Evolutionary conservation across 495 filamentous ascomycete genomes (phyloP).

Genomic region (Hypoxylon rickii): DNA sequence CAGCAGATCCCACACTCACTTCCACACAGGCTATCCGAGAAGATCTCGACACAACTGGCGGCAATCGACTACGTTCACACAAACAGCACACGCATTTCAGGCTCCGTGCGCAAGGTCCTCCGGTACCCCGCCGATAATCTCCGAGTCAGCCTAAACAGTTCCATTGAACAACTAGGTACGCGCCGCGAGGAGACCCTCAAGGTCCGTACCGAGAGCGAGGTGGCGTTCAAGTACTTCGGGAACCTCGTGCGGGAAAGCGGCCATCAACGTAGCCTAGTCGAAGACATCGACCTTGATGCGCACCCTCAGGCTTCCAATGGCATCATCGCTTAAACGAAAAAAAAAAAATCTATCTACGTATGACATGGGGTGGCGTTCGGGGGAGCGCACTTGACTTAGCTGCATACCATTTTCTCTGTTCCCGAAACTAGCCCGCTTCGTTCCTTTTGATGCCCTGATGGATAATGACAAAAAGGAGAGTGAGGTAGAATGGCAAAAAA

Average conservation of each 20-base stretch:
- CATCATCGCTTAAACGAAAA: constrained; percentile 16
- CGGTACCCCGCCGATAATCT: constrained; percentile 83
- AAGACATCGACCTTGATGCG: constrained; percentile 80
- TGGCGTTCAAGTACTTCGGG: constrained; percentile 82
- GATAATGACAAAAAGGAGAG: constrained; percentile 14
- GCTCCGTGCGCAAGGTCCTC: constrained; percentile 83
- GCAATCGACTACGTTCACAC: constrained; percentile 89
- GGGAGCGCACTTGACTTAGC: constrained; percentile 12
- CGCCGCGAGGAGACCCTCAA: constrained; percentile 81
- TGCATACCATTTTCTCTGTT: constrained; percentile 22
- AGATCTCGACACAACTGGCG: constrained; percentile 77
- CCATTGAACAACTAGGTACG: constrained; percentile 76
- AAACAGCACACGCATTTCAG: constrained; percentile 81
- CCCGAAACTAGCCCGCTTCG: neutral
- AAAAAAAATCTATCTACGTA: constrained; percentile 8
- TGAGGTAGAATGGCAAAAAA: constrained; percentile 27
- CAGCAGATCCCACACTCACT: constrained; percentile 85
- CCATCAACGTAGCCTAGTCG: constrained; percentile 72
- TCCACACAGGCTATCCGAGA: constrained; percentile 80
- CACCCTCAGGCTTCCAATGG: constrained; percentile 51
- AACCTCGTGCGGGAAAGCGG: constrained; percentile 79
- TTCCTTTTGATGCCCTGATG: constrained; percentile 5
- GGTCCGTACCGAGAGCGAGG: constrained; percentile 72
- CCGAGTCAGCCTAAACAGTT: constrained; percentile 75
- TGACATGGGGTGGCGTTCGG: constrained; percentile 26